Base-by-base conservation (phyloP, 2,329 filamentous ascomycete genomes). In the Epichloe elymi region DNA sequence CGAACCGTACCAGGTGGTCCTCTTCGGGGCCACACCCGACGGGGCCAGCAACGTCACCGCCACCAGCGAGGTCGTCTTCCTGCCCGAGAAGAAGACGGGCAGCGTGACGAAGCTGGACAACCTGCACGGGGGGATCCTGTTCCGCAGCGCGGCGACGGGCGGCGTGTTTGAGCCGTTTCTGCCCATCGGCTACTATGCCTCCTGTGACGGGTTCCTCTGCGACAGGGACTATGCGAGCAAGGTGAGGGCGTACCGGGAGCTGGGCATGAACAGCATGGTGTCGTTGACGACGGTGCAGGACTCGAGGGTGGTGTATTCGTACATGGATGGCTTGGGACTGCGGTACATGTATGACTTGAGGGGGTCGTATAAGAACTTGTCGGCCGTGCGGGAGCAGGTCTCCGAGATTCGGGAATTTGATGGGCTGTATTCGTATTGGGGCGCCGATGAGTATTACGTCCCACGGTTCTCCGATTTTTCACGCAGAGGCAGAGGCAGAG, bases 41-140 rank as follows among this genome's bases (percentile, higher is more conserved):
- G 63, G 65, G n/a, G 54, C 60, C 7, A 54, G 57, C 19, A 66
- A 63, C 11, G 67, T 68, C 52, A 69, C 65, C 0, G 67, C 66
- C 0, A 64, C 60, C 0, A 65, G 63, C 46, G 63, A 68, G 39
- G 56, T 73, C 17, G 60, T 63, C 39, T 72, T 70, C 54, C 67
- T 75, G 0, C 72, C 72, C 0, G 68, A 70, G 20, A 73, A 71
- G 44, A 58, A 58, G 2, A 61, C 52, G 5, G 70, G 71, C 30
- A 74, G 71, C 59, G 67, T 70, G 2, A 68, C 70, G 3, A 70
- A 68, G 55, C 63, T 75, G 14, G 73, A 76, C 55, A 66, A 73
- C 52, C 55, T 73, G 10, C 63, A 67, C 35, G 71, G 73, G 70
- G 70, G 70, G 0, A 55, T 76, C 15, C 60, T 67, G 15, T 68